Evolutionary conservation across 805 yeast genomes (phyloP).

Genomic region (Wickerhamomyces bisporus): DNA sequence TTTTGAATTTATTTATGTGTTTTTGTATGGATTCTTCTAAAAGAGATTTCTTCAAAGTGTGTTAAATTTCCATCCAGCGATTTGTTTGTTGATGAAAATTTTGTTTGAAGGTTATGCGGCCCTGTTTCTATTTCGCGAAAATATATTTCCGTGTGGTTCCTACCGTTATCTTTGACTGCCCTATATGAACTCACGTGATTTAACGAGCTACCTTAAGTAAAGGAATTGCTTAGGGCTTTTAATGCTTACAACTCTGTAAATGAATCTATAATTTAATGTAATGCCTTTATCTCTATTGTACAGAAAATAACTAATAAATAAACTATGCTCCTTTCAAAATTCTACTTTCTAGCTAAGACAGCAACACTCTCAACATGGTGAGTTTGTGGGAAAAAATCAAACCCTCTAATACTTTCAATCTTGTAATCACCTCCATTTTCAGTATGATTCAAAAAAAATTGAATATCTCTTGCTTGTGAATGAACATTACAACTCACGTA

Average conservation of each 20-base stretch:
- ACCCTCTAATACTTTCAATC: conserved; percentile 84
- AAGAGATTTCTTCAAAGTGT: background rate
- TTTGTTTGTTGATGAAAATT: conserved; percentile 10
- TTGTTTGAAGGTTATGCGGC: conserved; percentile 6
- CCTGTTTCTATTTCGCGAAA: background rate
- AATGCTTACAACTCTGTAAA: too few relatives aligned
- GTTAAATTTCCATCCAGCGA: background rate
- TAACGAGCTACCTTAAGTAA: background rate
- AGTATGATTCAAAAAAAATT: conserved; percentile 69
- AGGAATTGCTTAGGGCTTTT: too few relatives aligned
- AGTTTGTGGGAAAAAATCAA: conserved; percentile 95
- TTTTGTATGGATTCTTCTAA: background rate
- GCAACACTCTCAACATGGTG: conserved; percentile 90
- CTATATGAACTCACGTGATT: conserved; percentile 8
- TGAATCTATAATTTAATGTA: too few relatives aligned
- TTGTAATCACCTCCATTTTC: conserved; percentile 55
- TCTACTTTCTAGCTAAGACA: conserved; percentile 41
- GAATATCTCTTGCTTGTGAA: conserved; percentile 93
- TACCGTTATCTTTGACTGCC: conserved; percentile 3
- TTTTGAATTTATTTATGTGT: conserved; percentile 43
- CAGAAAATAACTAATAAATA: too few relatives aligned
- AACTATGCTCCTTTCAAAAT: too few relatives aligned
- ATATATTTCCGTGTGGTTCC: too few relatives aligned
- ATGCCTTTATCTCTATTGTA: too few relatives aligned
- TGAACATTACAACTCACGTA: conserved; percentile 97